Conservation (phyloP, 805 yeast species). For the Cyberlindnera bimundalis region DNA sequence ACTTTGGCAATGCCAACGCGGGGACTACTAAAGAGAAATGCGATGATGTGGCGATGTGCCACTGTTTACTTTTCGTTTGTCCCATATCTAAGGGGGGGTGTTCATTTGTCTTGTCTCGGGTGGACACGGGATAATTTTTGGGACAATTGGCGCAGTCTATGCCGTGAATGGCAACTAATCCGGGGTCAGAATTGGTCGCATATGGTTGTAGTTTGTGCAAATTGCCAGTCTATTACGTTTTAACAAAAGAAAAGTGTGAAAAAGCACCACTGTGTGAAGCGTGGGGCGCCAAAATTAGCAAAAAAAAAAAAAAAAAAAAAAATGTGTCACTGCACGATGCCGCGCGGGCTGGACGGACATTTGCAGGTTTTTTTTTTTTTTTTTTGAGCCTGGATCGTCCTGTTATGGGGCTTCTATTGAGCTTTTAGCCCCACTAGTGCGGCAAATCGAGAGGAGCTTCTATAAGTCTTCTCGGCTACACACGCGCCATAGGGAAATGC, state of each 20-base stretch:
- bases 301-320: background rate
- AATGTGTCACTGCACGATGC: background rate
- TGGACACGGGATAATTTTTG: background rate
- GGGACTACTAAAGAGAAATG: too few species aligned
- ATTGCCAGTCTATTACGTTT: too few species aligned
- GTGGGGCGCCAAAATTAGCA: slow-evolving; percentile 1
- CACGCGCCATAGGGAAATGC: too few species aligned
- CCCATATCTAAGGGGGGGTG: background rate
- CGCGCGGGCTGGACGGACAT: slow-evolving; percentile 1
- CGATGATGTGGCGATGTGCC: too few species aligned
- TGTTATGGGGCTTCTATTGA: too few species aligned
- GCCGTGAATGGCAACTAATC: slow-evolving; percentile 2
- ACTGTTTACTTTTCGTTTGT: slow-evolving; percentile 4
- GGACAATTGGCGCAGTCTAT: background rate
- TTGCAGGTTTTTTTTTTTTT: background rate
- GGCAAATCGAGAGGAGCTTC: too few species aligned
- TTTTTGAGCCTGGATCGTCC: background rate
- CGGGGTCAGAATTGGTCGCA: background rate
- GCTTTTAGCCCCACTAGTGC: too few species aligned
- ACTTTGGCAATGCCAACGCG: too few species aligned
- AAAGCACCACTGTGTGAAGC: background rate
- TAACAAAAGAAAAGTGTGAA: too few species aligned
- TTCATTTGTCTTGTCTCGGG: background rate
- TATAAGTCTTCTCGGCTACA: too few species aligned
- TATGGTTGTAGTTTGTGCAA: too few species aligned